Conservation (phyloP, 305 asterid species). For the Stenogyne calaminthoides region DNA sequence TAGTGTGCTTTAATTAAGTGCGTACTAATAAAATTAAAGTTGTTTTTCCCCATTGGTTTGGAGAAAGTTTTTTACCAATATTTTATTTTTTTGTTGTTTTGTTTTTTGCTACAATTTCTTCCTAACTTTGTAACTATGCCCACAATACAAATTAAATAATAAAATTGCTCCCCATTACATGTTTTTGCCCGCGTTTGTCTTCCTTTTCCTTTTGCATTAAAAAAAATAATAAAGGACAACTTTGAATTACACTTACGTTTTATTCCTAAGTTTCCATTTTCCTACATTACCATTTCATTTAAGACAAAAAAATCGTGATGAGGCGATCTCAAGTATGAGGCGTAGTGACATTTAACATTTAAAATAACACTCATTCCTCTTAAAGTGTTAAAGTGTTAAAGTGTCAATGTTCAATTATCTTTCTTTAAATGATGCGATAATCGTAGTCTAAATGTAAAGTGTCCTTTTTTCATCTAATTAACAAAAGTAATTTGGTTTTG, state of each 20-base stretch:
- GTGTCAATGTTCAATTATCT: too few relatives aligned
- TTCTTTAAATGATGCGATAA: too few relatives aligned
- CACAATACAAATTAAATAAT: neutral
- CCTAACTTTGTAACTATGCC: conserved; percentile 10
- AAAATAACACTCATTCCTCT: too few relatives aligned
- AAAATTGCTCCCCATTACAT: neutral
- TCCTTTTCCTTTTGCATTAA: neutral
- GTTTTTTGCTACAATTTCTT: neutral
- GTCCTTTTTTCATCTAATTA: neutral
- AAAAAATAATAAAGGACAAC: too few relatives aligned
- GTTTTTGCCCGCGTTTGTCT: neutral
- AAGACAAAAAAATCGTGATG: too few relatives aligned
- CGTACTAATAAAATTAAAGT: neutral
- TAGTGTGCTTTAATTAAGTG: neutral
- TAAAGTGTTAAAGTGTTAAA: too few relatives aligned
- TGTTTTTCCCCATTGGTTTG: neutral
- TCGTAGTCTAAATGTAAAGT: too few relatives aligned
- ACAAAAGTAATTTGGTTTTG: neutral
- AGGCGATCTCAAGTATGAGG: too few relatives aligned
- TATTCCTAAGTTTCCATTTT: neutral
- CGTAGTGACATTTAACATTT: too few relatives aligned
- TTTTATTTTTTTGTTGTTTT: neutral
- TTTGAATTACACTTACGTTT: neutral
- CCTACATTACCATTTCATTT: neutral
- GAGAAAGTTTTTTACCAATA: neutral